Percentiles rank a stretch among this genome's conserved stretches.
phyloP scores from a whole-genome alignment of 2,329 filamentous ascomycete species.

The Colletotrichum phormii region DNA sequence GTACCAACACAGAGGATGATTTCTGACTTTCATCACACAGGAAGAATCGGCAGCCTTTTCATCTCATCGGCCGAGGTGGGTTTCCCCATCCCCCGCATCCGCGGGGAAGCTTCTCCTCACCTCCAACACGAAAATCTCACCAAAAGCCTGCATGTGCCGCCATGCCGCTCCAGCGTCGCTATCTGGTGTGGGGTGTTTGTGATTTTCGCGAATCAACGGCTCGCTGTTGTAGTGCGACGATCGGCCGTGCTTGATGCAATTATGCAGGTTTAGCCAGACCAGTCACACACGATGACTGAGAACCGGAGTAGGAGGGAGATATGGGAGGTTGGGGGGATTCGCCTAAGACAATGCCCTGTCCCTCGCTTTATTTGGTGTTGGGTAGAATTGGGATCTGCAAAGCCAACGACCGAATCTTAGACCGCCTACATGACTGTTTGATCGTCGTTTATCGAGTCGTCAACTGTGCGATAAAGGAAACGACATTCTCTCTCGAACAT shows the following conservation, averaged over 20 bases:
- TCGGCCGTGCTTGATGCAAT: neutral
- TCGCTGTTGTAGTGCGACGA: neutral
- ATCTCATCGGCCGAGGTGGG: neutral
- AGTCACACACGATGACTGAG: neutral
- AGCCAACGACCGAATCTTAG: neutral
- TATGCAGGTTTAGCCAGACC: neutral
- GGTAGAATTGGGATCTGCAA: neutral
- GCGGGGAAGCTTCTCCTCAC: slow-evolving; percentile 13
- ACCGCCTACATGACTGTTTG: too few species aligned
- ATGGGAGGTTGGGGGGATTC: too few species aligned
- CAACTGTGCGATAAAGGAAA: too few species aligned
- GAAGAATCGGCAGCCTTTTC: neutral
- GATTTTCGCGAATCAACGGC: slow-evolving; percentile 2
- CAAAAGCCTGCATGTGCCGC: neutral
- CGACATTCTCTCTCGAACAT: too few species aligned
- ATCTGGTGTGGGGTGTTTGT: neutral
- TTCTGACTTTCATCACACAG: neutral
- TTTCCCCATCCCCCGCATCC: slow-evolving; percentile 10
- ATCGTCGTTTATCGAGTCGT: too few species aligned
- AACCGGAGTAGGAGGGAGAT: neutral
- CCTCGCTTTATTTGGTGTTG: too few species aligned
- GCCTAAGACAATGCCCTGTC: too few species aligned
- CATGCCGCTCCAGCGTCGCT: neutral
- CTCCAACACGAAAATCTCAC: neutral
- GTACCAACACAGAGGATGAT: neutral